Evolutionary conservation across 2,329 filamentous ascomycete genomes (phyloP).

Genomic region (Aspergillus phoenicis): DNA sequence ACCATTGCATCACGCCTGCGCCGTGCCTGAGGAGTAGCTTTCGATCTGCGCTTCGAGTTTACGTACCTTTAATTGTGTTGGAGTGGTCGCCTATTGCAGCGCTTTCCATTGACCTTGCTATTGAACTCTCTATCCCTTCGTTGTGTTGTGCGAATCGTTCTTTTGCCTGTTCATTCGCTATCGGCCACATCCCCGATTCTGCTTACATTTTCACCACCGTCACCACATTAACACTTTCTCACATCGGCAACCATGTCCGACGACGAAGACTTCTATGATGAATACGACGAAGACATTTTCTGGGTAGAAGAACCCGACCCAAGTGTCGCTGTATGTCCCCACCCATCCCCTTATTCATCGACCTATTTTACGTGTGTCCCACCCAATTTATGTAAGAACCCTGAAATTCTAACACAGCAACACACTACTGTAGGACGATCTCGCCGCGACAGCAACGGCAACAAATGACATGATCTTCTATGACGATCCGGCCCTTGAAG

Average conservation of each 20-base stretch:
- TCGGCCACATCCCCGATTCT: slow-evolving; percentile 1
- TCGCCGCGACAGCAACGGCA: slow-evolving; percentile 44
- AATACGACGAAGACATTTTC: slow-evolving; percentile 39
- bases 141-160: not conserved
- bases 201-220: not conserved
- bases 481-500: slow-evolving; percentile 44
- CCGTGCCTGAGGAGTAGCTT: not conserved
- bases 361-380: not conserved
- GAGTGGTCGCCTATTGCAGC: not conserved
- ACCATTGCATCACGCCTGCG: not conserved
- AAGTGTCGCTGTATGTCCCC: slow-evolving; percentile 36
- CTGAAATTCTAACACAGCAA: slow-evolving; percentile 9
- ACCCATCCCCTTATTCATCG: not conserved
- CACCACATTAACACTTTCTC: not conserved
- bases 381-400: not conserved
- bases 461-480: slow-evolving; percentile 44
- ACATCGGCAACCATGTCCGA: slow-evolving; percentile 37
- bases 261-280: slow-evolving; percentile 42
- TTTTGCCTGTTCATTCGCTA: not conserved
- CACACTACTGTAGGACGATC: slow-evolving; percentile 41
- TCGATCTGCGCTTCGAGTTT: not conserved
- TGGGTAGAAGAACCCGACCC: slow-evolving; percentile 40
- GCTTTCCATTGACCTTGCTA: not conserved
- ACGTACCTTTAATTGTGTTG: not conserved
- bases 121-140: not conserved